These are phyloP conservation scores for Sparassis latifolia DNA, from an alignment of 1,284 basidiomycete species.

Conservation along the genomic window DNA sequence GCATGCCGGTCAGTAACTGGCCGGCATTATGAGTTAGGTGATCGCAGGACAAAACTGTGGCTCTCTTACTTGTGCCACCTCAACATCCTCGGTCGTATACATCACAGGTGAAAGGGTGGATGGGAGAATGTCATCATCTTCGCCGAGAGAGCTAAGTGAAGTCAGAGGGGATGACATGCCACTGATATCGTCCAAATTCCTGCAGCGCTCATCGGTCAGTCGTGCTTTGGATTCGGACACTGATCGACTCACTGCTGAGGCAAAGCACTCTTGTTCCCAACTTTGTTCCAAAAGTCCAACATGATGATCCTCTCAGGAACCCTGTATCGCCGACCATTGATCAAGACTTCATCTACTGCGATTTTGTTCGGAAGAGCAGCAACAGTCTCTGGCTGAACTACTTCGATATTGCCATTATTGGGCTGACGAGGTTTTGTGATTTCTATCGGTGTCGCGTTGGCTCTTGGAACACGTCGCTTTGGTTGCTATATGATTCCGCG, in stretches of 20 bases:
- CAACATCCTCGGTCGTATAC: conserved; percentile 33
- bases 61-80: conserved; percentile 29
- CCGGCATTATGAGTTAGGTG: neutral
- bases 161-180: conserved; percentile 67
- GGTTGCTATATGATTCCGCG: conserved; percentile 43
- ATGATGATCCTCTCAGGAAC: conserved; percentile 92
- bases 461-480: conserved; percentile 72
- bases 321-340: conserved; percentile 82
- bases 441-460: conserved; percentile 60
- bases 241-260: conserved; percentile 34
- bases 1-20: conserved; percentile 15
- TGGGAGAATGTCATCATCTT: conserved; percentile 37
- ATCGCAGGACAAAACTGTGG: neutral
- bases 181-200: conserved; percentile 31
- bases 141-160: conserved; percentile 67
- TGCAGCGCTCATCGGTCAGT: neutral
- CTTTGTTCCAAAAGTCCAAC: conserved; percentile 93
- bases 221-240: neutral
- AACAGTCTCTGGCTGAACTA: conserved; percentile 63
- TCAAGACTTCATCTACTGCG: conserved; percentile 67
- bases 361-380: conserved; percentile 36
- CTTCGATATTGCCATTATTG: conserved; percentile 92
- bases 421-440: conserved; percentile 61
- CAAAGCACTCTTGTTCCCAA: conserved; percentile 39
- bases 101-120: conserved; percentile 14